These are phyloP conservation scores for Penicillium herquei DNA, from an alignment of 495 filamentous ascomycete species.

Conservation along the genomic window DNA sequence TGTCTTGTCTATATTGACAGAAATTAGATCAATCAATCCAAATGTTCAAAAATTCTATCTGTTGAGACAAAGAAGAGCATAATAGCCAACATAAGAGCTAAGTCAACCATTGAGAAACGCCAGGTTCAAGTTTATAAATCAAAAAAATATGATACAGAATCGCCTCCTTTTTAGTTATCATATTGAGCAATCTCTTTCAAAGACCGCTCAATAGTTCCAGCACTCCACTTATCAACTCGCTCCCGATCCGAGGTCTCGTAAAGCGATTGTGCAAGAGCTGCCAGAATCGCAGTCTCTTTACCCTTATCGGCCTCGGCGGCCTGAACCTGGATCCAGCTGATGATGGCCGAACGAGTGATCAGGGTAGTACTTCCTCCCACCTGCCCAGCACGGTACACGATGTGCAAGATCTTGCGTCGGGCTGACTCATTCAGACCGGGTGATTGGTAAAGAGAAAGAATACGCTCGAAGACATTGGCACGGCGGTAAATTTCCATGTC, in stretches of 20 bases:
- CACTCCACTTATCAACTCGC: slow-evolving; percentile 67
- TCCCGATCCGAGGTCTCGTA: slow-evolving; percentile 68
- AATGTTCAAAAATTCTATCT: too few species aligned
- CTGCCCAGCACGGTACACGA: slow-evolving; percentile 69
- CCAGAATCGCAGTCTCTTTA: slow-evolving; percentile 51
- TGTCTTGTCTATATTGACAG: too few species aligned
- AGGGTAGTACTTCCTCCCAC: slow-evolving; percentile 83
- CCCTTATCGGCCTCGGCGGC: slow-evolving; percentile 35
- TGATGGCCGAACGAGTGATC: slow-evolving; percentile 76
- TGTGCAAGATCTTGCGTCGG: slow-evolving; percentile 65
- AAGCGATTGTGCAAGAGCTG: slow-evolving; percentile 58
- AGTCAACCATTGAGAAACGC: too few species aligned
- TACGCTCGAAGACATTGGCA: slow-evolving; percentile 72
- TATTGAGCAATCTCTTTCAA: slow-evolving; percentile 27
- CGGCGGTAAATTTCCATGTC: slow-evolving; percentile 85
- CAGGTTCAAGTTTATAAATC: too few species aligned
- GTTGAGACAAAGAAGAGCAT: too few species aligned
- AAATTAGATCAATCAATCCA: too few species aligned
- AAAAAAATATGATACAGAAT: too few species aligned
- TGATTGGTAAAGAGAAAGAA: slow-evolving; percentile 69
- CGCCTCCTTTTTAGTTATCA: neutral
- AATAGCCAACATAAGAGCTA: too few species aligned
- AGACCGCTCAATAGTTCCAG: slow-evolving; percentile 36
- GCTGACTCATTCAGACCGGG: slow-evolving; percentile 57
- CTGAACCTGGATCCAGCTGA: slow-evolving; percentile 75